Conservation (phyloP, 2,329 filamentous ascomycete species). For the Escovopsis weberi region DNA sequence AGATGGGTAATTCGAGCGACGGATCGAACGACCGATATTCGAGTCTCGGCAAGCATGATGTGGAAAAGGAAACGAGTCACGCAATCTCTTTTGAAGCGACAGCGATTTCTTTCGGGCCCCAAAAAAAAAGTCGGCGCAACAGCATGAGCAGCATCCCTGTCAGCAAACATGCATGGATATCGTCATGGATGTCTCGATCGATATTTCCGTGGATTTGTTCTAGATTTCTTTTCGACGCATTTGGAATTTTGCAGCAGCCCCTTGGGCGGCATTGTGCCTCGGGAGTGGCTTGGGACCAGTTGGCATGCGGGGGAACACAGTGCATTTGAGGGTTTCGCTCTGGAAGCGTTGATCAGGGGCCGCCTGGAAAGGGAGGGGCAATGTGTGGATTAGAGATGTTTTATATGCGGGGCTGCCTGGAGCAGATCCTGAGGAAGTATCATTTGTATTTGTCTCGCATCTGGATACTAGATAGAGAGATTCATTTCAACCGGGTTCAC, state of each 20-base stretch:
- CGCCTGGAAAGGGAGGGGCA: not conserved
- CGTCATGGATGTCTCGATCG: not conserved
- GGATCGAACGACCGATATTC: not conserved
- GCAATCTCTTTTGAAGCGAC: not conserved
- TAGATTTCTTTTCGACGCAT: not conserved
- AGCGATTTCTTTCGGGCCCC: not conserved
- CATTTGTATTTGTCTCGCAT: not conserved
- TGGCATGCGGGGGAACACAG: slow-evolving; percentile 2
- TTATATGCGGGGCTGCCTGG: slow-evolving; percentile 4
- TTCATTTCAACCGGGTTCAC: too few species aligned
- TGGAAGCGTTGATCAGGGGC: slow-evolving; percentile 1
- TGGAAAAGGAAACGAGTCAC: not conserved
- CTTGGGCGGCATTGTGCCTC: not conserved
- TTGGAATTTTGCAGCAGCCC: not conserved
- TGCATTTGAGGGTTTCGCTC: slow-evolving; percentile 1
- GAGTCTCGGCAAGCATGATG: not conserved
- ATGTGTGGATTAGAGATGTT: not conserved
- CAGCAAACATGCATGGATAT: slow-evolving; percentile 3
- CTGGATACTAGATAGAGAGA: too few species aligned
- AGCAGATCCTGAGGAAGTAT: slow-evolving; percentile 2
- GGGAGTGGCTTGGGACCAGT: not conserved
- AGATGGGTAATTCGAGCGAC: slow-evolving; percentile 4
- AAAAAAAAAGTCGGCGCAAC: slow-evolving; percentile 1
- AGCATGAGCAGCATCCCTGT: slow-evolving; percentile 3
- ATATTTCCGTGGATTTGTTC: not conserved